Conservation (phyloP, 2,329 filamentous ascomycete genomes). For the Arthrobotrys pseudoclavata region DNA sequence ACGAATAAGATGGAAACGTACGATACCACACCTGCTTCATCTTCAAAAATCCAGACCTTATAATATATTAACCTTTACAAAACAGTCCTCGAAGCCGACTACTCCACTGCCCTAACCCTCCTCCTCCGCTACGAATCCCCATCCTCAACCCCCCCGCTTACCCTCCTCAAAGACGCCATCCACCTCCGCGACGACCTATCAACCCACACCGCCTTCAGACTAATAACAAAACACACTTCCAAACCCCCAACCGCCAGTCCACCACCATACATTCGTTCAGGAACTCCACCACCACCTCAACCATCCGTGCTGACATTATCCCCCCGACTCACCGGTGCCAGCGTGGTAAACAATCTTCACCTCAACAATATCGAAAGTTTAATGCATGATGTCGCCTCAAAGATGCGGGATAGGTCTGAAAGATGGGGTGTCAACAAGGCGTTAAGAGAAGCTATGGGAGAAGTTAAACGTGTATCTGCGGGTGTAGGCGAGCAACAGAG, state of each 20-base stretch:
- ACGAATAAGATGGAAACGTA: constrained; percentile 88
- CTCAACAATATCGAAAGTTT: constrained; percentile 71
- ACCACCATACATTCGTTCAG: constrained; percentile 56
- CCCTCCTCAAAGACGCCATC: constrained; percentile 87
- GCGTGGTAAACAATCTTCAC: constrained; percentile 70
- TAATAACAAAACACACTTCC: constrained; percentile 46
- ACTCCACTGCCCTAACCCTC: constrained; percentile 84
- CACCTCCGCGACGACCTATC: constrained; percentile 78
- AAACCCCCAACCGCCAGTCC: constrained; percentile 28
- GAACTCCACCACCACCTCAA: constrained; percentile 35
- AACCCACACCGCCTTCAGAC: constrained; percentile 53
- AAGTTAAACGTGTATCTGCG: constrained; percentile 71
- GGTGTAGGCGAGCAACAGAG: constrained; percentile 54
- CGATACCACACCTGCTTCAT: constrained; percentile 65
- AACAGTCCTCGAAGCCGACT: constrained; percentile 85
- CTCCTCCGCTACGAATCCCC: constrained; percentile 84
- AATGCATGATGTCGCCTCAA: constrained; percentile 81
- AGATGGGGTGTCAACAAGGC: constrained; percentile 84
- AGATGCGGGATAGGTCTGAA: constrained; percentile 79
- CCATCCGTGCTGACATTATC: constrained; percentile 63
- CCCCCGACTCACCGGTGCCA: constrained; percentile 68
- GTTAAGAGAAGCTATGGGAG: constrained; percentile 82
- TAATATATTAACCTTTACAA: background rate
- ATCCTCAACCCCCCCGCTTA: constrained; percentile 73
- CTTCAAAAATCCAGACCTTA: constrained; percentile 39